phyloP scores from a whole-genome alignment of 2,329 filamentous ascomycete species.

The Trematosphaeria pertusa region DNA sequence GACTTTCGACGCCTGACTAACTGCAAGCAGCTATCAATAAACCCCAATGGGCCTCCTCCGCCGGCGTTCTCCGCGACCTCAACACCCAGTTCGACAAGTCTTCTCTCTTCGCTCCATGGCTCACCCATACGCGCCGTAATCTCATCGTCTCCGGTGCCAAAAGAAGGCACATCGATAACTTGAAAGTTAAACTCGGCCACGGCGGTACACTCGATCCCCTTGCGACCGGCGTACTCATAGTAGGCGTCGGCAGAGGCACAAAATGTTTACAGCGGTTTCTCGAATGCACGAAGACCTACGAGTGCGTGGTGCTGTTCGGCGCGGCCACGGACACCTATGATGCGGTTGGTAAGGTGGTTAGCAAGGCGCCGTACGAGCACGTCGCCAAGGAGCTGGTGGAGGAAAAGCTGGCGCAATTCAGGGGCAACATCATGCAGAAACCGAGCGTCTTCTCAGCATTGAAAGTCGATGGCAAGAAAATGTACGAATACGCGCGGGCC shows the following conservation, averaged over 20 bases:
- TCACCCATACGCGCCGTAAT: constrained; percentile 68
- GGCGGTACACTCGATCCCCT: constrained; percentile 65
- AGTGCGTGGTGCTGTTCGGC: constrained; percentile 36
- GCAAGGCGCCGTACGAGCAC: constrained; percentile 20
- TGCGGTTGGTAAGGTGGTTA: constrained; percentile 25
- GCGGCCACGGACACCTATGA: constrained; percentile 41
- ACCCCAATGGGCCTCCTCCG: constrained; percentile 83
- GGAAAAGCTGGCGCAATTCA: constrained; percentile 24
- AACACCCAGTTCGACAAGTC: constrained; percentile 86
- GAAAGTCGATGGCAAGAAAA: constrained; percentile 39
- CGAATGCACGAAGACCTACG: constrained; percentile 37
- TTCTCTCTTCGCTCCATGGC: constrained; percentile 76
- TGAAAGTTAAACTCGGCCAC: constrained; percentile 90
- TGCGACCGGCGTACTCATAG: constrained; percentile 38
- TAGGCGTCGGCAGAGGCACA: constrained; percentile 40
- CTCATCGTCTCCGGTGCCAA: constrained; percentile 63
- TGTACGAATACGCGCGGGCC: constrained; percentile 35
- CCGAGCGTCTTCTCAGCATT: constrained; percentile 40
- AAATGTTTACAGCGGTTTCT: constrained; percentile 36
- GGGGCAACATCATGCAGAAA: constrained; percentile 30
- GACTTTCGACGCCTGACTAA: too few species aligned
- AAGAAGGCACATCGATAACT: constrained; percentile 58
- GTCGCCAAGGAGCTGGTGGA: constrained; percentile 27
- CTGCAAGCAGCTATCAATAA: constrained; percentile 81
- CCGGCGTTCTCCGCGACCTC: constrained; percentile 87